Base-by-base conservation (phyloP, 2,329 filamentous ascomycete species). In the Endoconidiophora laricicola region DNA sequence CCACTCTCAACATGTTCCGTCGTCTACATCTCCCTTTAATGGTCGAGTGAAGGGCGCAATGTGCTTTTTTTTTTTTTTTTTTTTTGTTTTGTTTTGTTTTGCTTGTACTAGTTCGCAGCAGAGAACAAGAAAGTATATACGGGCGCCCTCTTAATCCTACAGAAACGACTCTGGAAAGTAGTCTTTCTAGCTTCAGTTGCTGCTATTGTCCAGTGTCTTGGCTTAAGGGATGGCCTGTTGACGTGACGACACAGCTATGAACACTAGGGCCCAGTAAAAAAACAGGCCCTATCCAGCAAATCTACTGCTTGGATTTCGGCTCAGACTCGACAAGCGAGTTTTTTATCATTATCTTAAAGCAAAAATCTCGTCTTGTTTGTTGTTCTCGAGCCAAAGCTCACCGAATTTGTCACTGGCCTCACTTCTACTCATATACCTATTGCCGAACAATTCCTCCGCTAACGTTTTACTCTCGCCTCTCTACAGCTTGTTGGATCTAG, bases 401-500 rank as follows among this genome's bases (percentile, higher is more conserved):
- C 10, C 16, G 16, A 18, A 18, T 18, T 18, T 10, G 18, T 14
- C 20, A 41, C 20, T 7, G 20, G 23, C 22, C 4, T n/a, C 6
- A 40, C 16, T 14, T 48, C 23, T 12, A 33, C 26, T 23, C n/a
- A 16, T 41, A 33, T 33, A 33, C 29, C 2, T 16, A 10, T 46
- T 39, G 16, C 12, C 33, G 18, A 33, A 33, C 29, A 6, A 33
- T 33, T 6, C 29, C 7, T 33, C 7, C 29, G 29, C 29, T 33
- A 33, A 46, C 46, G 6, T 18, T 16, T n/a, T 22, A 7, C 26
- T 45, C 22, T 18, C 43, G 29, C 37, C 42, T 54, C 50, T 33
- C 55, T 48, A 45, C 58, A 79, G 75, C 73, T 79, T 58, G 71
- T 78, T 64, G 75, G 74, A 63, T 72, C 74, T 57, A 73, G 75